Percentiles rank a stretch among this genome's conserved stretches.
phyloP scores from a whole-genome alignment of 768 basidiomycete genomes.

The Podaxis carcinomalis region DNA sequence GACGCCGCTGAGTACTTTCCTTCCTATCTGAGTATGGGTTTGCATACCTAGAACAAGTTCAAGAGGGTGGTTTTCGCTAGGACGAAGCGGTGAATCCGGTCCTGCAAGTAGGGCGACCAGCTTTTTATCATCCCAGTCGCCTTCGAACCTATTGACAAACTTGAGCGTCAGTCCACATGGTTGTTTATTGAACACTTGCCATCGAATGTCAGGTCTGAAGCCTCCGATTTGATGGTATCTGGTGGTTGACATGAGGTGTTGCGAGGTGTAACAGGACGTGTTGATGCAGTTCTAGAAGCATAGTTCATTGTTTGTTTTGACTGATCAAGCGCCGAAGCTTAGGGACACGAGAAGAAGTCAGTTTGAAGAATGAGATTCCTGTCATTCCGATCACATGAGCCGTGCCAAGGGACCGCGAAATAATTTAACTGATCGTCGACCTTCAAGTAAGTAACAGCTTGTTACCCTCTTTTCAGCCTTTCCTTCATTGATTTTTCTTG shows the following conservation, averaged over 20 bases:
- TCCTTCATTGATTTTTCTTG: background rate
- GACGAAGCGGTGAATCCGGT: slow-evolving; percentile 26
- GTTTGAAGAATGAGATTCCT: background rate
- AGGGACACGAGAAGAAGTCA: background rate
- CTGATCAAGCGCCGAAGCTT: background rate
- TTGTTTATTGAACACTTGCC: slow-evolving; percentile 11
- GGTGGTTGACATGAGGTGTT: background rate
- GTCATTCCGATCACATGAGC: background rate
- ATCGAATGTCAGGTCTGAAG: slow-evolving; percentile 20
- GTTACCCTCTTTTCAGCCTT: background rate
- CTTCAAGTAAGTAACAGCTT: too few relatives aligned
- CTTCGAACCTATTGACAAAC: slow-evolving; percentile 13
- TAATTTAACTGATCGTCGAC: too few relatives aligned
- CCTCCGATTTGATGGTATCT: slow-evolving; percentile 26
- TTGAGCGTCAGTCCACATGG: background rate
- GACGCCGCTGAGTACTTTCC: background rate
- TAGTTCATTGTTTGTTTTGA: background rate
- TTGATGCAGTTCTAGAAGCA: background rate
- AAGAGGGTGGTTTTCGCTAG: slow-evolving; percentile 18
- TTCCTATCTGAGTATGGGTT: background rate
- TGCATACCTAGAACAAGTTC: slow-evolving; percentile 42
- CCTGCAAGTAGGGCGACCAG: slow-evolving; percentile 25
- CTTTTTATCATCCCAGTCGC: slow-evolving; percentile 30
- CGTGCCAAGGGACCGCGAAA: too few relatives aligned
- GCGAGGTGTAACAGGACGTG: background rate